A percentile compares a stretch with the other conserved stretches of the same genome.
Conservation (phyloP, 805 yeast species). For the Spathaspora boniae region DNA sequence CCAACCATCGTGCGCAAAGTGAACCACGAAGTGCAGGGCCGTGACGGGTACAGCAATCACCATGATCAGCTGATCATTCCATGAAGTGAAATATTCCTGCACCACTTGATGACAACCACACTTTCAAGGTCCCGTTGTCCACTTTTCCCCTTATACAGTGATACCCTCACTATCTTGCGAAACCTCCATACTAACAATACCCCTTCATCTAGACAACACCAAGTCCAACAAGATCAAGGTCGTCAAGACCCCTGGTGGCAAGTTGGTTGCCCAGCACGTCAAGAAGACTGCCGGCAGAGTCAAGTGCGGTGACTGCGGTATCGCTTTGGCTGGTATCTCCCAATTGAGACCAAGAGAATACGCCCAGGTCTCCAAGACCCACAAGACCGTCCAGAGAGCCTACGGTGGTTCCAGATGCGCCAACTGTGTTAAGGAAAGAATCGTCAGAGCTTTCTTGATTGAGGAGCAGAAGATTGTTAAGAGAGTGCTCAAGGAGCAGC, state of each 20-base stretch:
- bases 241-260: constrained; percentile 99
- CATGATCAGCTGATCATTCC: too few species aligned
- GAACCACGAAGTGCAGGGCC: too few species aligned
- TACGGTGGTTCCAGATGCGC: constrained; percentile 99
- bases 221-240: constrained; percentile 99
- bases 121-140: too few species aligned
- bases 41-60: too few species aligned
- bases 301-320: constrained; percentile 87
- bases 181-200: constrained; percentile 27
- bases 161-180: constrained; percentile 1
- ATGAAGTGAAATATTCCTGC: too few species aligned
- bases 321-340: constrained; percentile 80
- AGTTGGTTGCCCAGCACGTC: constrained; percentile 95
- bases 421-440: constrained; percentile 98
- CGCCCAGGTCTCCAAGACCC: constrained; percentile 92
- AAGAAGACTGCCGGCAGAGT: constrained; percentile 87
- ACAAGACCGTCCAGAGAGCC: constrained; percentile 98
- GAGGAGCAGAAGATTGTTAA: constrained; percentile 99
- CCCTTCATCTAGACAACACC: constrained; percentile 79
- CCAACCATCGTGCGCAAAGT: too few species aligned
- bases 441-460: constrained; percentile 98
- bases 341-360: constrained; percentile 98
- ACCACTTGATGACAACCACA: too few species aligned
- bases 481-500: constrained; percentile 97
- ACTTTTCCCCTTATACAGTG: too few species aligned